phyloP scores from a whole-genome alignment of 1,284 basidiomycete species.

The Sporisorium iseilematis-ciliati region DNA sequence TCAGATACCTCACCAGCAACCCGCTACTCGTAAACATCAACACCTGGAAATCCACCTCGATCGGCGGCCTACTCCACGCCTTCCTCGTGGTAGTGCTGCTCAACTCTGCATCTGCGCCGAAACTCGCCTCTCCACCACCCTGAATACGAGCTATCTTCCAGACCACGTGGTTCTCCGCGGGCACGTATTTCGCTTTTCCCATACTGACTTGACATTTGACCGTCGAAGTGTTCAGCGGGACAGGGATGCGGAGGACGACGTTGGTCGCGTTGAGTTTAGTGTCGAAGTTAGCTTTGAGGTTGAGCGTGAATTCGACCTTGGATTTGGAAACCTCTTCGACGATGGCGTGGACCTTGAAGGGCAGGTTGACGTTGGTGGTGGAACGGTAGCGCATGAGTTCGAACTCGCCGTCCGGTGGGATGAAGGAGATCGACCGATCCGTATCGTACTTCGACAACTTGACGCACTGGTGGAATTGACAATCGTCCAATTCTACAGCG shows the following conservation, averaged over 20 bases:
- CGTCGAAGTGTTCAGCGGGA: conserved; percentile 90
- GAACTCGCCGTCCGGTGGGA: conserved; percentile 98
- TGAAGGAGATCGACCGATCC: conserved; percentile 91
- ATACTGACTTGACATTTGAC: conserved; percentile 90
- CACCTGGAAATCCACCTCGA: conserved; percentile 97
- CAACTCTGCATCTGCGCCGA: conserved; percentile 84
- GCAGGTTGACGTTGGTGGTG: conserved; percentile 94
- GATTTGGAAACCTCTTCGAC: conserved; percentile 92
- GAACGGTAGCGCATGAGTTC: conserved; percentile 98
- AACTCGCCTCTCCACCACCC: conserved; percentile 88
- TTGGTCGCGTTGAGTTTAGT: conserved; percentile 92
- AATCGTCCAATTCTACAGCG: conserved; percentile 85
- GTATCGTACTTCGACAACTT: conserved; percentile 93
- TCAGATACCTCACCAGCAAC: conserved; percentile 93
- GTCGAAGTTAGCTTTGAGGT: conserved; percentile 89
- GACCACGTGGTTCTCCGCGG: conserved; percentile 91
- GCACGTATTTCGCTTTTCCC: conserved; percentile 97
- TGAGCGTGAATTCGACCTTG: conserved; percentile 90
- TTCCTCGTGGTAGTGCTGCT: conserved; percentile 84
- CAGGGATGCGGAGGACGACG: conserved; percentile 92
- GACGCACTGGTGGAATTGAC: conserved; percentile 98
- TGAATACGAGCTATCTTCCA: conserved; percentile 98
- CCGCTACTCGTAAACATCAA: conserved; percentile 98
- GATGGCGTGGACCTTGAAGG: conserved; percentile 88
- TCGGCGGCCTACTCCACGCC: conserved; percentile 96